Conservation (phyloP, 257 asterid species). For the Primulina eburnea region DNA sequence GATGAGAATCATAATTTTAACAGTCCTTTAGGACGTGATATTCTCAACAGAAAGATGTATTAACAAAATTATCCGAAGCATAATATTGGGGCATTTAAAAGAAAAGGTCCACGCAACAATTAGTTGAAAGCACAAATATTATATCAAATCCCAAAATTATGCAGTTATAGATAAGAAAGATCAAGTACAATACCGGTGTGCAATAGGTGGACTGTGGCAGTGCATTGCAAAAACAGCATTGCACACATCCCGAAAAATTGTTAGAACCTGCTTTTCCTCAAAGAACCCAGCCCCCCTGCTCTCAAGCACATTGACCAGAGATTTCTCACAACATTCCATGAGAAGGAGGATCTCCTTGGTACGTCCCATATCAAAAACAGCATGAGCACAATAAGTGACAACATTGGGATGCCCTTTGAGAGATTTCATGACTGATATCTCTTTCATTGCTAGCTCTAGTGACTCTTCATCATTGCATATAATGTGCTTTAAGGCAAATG, state of each 20-base stretch:
- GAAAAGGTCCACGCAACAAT: conserved; percentile 5
- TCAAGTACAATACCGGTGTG: conserved; percentile 67
- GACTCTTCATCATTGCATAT: conserved; percentile 91
- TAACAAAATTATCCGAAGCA: conserved; percentile 11
- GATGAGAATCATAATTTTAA: not conserved
- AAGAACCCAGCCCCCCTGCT: conserved; percentile 87
- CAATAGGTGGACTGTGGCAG: conserved; percentile 83
- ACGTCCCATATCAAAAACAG: conserved; percentile 88
- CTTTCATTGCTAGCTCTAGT: conserved; percentile 66
- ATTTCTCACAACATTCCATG: conserved; percentile 90
- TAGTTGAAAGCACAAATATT: conserved; percentile 5
- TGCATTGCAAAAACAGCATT: conserved; percentile 96
- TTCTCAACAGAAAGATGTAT: not conserved
- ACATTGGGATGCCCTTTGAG: conserved; percentile 93
- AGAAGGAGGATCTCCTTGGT: conserved; percentile 91
- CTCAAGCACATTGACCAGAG: conserved; percentile 83
- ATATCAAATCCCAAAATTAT: not conserved
- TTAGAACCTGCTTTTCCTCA: conserved; percentile 83
- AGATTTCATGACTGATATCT: conserved; percentile 79
- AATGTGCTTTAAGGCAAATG: conserved; percentile 88
- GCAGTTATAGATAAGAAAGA: conserved; percentile 1
- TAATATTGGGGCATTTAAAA: not conserved
- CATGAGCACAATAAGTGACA: conserved; percentile 68
- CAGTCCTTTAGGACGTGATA: conserved; percentile 10
- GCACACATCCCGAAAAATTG: conserved; percentile 81